Evolutionary conservation across 2,329 filamentous ascomycete genomes (phyloP), one percentile per base, ranked within the genome.

Genomic region (Achaetomium macrosporum): DNA sequence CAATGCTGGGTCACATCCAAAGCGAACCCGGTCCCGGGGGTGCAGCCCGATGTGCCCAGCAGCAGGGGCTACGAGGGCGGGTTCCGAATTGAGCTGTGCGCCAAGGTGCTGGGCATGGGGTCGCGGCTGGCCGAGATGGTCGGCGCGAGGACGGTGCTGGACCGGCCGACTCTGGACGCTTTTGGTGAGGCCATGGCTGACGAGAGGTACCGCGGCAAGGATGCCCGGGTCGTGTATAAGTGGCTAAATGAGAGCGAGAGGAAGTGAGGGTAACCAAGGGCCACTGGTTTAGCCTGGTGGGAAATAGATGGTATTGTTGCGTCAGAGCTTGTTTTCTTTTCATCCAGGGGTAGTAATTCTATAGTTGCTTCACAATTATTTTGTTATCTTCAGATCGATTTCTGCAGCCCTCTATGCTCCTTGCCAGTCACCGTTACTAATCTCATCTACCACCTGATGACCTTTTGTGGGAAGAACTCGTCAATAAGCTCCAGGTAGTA

Each of bases 401-500:
- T 7, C 7, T 25, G 19, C 42, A 17, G 25, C 19, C 13, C 29
- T 42, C 35, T 42, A 29, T 37, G 37, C 35, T 2, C 25, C 25
- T 4, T 25, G 25, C 25, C 25, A 25, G 25, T 25, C 25, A n/a
- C n/a, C 7, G 7, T 25, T 7, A 25, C 25, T 7, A 25, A 25
- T 25, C 25, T 25, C 25, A 25, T 25, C 43, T 46, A 90, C 87
- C 87, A 90, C 71, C 75, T 79, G 63, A 90, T 74, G 48, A 85
- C 75, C 73, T 79, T 82, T 53, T 80, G 75, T 31, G 83, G 83
- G 66, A 88, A 88, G 70, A 79, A 89, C 69, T 88, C 85, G 59
- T 89, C 78, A 58, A 90, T 88, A 49, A 90, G 75, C 54, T 84
- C 84, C 58, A 86, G 64, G 66, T 90, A 90, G 70, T 89, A 90